These are phyloP conservation scores for Pythium vanterpoolii DNA, from an alignment of 352 stramenopile genomes.

Conservation along the genomic window DNA sequence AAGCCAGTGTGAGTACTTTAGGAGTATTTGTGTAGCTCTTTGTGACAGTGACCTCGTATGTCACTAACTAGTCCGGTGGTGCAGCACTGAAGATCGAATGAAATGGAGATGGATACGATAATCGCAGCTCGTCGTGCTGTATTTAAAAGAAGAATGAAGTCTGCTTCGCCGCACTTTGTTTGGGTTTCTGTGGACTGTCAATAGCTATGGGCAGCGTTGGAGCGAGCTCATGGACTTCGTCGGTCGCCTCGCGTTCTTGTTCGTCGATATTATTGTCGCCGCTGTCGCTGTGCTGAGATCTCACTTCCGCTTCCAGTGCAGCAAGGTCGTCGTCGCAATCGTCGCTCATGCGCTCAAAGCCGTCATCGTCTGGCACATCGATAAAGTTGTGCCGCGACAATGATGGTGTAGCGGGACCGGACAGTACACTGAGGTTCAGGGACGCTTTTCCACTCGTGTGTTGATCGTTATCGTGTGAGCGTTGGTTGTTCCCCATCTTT, in stretches of 20 bases:
- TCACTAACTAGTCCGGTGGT: too few species aligned
- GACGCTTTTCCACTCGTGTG: conserved; percentile 7
- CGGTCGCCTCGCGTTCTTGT: not conserved
- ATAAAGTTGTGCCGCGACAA: conserved; percentile 26
- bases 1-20: conserved; percentile 9
- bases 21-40: conserved; percentile 15
- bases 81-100: too few species aligned
- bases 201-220: not conserved
- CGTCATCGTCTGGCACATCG: conserved; percentile 9
- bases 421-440: conserved; percentile 24
- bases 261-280: conserved; percentile 1
- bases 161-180: not conserved
- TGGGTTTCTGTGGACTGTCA: not conserved
- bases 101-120: too few species aligned
- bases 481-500: conserved; percentile 12
- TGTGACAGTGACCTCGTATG: conserved; percentile 1
- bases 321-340: not conserved
- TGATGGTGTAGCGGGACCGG: conserved; percentile 36
- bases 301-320: too few species aligned
- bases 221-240: not conserved
- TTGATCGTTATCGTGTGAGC: not conserved
- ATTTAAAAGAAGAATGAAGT: conserved; percentile 18
- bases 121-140: too few species aligned
- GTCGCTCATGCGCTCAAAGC: conserved; percentile 13
- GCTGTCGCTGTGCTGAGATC: not conserved